Conservation (phyloP, 331 rosid species). For the Pyrus hybrid region DNA sequence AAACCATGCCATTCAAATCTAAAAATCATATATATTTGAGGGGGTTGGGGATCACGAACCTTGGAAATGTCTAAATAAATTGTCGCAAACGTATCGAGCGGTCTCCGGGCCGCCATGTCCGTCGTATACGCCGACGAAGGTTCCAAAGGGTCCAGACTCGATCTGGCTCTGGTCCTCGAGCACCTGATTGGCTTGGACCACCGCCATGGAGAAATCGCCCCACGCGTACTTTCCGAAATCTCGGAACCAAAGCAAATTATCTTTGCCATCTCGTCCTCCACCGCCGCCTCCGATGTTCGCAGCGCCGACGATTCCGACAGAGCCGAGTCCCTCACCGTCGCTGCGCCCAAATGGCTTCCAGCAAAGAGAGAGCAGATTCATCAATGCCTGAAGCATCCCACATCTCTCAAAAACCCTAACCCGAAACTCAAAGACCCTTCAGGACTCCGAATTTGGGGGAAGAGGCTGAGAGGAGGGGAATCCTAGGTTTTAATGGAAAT, state of each 20-base stretch:
- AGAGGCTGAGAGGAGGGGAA: not conserved
- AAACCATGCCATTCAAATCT: constrained; percentile 17
- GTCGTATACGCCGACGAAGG: constrained; percentile 79
- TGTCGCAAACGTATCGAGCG: constrained; percentile 68
- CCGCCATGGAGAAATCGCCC: constrained; percentile 88
- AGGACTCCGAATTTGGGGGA: constrained; percentile 7
- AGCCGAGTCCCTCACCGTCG: constrained; percentile 22
- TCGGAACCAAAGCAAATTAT: constrained; percentile 68
- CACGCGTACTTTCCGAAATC: constrained; percentile 58
- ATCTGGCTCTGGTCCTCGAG: constrained; percentile 90
- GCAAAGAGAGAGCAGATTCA: constrained; percentile 80
- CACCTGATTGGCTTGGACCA: constrained; percentile 78
- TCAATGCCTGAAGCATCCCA: constrained; percentile 86
- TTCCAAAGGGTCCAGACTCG: constrained; percentile 77
- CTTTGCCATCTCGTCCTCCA: constrained; percentile 44
- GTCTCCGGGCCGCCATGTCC: constrained; percentile 91
- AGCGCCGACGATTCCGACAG: constrained; percentile 35
- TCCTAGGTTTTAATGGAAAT: constrained; percentile 6
- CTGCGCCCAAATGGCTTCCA: constrained; percentile 68
- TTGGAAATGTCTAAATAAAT: constrained; percentile 63
- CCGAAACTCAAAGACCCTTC: constrained; percentile 22
- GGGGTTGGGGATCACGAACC: constrained; percentile 33
- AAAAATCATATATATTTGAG: not conserved
- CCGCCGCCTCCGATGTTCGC: constrained; percentile 18
- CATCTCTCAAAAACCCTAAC: constrained; percentile 78